phyloP scores from a whole-genome alignment of 129 eudicot species.

The Oenanthe sinensis region DNA sequence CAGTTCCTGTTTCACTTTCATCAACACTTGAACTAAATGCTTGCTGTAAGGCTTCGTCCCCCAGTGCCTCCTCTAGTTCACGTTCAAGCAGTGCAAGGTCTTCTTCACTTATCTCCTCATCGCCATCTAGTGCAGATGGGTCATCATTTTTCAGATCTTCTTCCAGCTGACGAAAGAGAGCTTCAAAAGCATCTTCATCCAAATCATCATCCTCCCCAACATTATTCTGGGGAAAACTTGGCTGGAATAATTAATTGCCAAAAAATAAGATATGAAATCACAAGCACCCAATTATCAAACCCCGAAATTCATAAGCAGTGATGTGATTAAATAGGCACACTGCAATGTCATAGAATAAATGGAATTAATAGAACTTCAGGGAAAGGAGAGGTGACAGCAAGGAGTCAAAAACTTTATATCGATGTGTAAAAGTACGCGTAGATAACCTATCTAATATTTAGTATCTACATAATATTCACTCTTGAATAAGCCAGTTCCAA shows the following conservation, averaged over 20 bases:
- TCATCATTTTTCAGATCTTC: conserved; percentile 84
- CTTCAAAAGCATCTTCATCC: conserved; percentile 92
- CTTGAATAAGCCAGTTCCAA: not conserved
- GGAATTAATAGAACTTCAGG: not conserved
- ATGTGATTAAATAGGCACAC: not conserved
- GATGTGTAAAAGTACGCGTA: not conserved
- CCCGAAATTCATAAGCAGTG: not conserved
- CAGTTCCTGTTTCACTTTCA: conserved; percentile 22
- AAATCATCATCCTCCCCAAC: conserved; percentile 40
- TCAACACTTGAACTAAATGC: conserved; percentile 29
- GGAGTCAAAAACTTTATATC: not conserved
- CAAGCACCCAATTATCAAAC: not conserved
- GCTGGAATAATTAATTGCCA: conserved; percentile 24
- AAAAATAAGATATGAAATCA: not conserved
- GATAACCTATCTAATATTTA: not conserved
- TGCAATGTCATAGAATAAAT: not conserved
- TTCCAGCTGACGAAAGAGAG: conserved; percentile 75
- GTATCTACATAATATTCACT: not conserved
- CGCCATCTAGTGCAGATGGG: conserved; percentile 40
- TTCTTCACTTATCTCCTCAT: conserved; percentile 77
- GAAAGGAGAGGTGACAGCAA: too few species aligned
- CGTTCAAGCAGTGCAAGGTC: conserved; percentile 77
- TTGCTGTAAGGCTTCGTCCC: conserved; percentile 50
- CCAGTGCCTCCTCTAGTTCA: conserved; percentile 74
- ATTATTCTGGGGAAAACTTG: conserved; percentile 26